Conservation (phyloP, 768 basidiomycete species). For the Leccinum boreale region DNA sequence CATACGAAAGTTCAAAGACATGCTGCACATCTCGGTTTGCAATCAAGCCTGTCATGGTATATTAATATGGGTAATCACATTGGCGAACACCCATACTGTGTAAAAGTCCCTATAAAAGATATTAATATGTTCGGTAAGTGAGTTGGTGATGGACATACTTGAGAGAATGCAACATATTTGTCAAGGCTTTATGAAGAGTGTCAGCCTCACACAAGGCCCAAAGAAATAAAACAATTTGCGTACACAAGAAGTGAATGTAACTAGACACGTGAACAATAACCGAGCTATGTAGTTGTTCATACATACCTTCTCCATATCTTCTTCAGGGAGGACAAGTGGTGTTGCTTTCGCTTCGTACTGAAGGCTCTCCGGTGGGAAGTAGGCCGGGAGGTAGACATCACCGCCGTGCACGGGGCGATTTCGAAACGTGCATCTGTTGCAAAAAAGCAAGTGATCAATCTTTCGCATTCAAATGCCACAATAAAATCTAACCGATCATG, state of each 20-base stretch:
- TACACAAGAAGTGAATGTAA: conserved; percentile 61
- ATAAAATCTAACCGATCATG: conserved; percentile 38
- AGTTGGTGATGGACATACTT: conserved; percentile 6
- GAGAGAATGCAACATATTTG: conserved; percentile 32
- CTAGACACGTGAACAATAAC: conserved; percentile 26
- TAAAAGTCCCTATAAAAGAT: conserved; percentile 18
- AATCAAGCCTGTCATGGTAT: conserved; percentile 18
- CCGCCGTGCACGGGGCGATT: conserved; percentile 31
- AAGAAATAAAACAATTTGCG: conserved; percentile 14
- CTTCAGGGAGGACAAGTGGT: conserved; percentile 36
- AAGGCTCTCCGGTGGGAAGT: conserved; percentile 43
- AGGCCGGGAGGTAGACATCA: conserved; percentile 47
- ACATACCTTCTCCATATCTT: conserved; percentile 47
- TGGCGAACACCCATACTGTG: conserved; percentile 12
- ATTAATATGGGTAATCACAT: not conserved
- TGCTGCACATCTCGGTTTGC: conserved; percentile 24
- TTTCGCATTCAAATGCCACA: not conserved
- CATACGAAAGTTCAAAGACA: conserved; percentile 27
- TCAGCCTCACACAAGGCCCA: conserved; percentile 30
- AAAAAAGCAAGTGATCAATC: not conserved
- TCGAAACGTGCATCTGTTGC: conserved; percentile 45
- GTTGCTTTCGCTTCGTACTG: conserved; percentile 12
- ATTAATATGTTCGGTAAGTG: conserved; percentile 36
- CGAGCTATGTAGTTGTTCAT: not conserved
- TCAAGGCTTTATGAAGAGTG: conserved; percentile 37